Evolutionary conservation across 345 rosid species (phyloP).

Genomic region (Streptanthus diversifolius): DNA sequence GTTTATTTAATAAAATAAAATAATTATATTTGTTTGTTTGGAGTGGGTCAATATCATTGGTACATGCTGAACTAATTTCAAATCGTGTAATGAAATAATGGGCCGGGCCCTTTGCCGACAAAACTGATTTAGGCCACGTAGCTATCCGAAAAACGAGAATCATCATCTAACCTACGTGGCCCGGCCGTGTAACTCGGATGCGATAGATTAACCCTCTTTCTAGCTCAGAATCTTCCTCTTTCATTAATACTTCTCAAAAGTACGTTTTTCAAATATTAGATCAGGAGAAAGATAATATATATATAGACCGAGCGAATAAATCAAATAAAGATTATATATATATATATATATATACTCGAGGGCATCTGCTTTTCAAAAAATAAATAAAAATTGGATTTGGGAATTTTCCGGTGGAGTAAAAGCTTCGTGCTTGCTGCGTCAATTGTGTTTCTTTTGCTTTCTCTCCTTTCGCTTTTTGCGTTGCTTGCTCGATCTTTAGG

Average conservation of each 20-base stretch:
- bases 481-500: constrained; percentile 7
- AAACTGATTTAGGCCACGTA: background rate
- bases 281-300: background rate
- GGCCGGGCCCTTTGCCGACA: constrained; percentile 33
- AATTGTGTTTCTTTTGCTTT: background rate
- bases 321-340: background rate
- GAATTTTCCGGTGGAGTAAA: constrained; percentile 18
- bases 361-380: constrained; percentile 19
- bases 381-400: constrained; percentile 9
- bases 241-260: background rate
- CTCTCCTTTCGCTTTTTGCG: background rate
- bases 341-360: background rate
- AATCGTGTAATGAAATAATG: constrained; percentile 13
- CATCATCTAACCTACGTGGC: constrained; percentile 27
- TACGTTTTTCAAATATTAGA: background rate
- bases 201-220: constrained; percentile 17
- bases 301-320: constrained; percentile 16
- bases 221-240: constrained; percentile 26
- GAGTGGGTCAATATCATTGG: constrained; percentile 19
- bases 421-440: constrained; percentile 20
- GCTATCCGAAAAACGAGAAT: background rate
- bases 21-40: background rate
- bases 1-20: background rate
- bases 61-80: background rate
- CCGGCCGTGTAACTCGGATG: constrained; percentile 1